Percentiles rank a stretch among this genome's conserved stretches.
Evolutionary conservation across 1,139 yeast genomes (phyloP).

Genomic region (Magnusiomyces paraingens): DNA sequence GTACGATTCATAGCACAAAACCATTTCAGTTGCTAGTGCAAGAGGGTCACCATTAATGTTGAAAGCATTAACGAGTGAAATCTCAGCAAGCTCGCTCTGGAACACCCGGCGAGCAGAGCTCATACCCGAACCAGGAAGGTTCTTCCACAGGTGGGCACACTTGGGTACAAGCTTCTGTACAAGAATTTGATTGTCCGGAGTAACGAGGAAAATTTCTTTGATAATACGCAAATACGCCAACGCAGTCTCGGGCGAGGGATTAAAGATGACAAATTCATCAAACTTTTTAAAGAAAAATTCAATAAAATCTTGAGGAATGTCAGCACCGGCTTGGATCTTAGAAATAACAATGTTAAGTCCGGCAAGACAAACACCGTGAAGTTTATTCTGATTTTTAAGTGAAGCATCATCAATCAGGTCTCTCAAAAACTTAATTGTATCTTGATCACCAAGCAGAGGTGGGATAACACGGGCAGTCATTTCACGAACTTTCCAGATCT

Average conservation of each 20-base stretch:
- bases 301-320: slow-evolving; percentile 17
- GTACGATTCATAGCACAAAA: slow-evolving; percentile 24
- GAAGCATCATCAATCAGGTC: slow-evolving; percentile 19
- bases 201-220: slow-evolving; percentile 9
- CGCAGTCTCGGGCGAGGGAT: slow-evolving; percentile 33
- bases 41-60: neutral
- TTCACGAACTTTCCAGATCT: slow-evolving; percentile 78
- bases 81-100: slow-evolving; percentile 15
- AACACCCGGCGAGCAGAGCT: slow-evolving; percentile 7
- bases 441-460: slow-evolving; percentile 38
- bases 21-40: slow-evolving; percentile 9
- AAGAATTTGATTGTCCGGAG: neutral
- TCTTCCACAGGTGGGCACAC: slow-evolving; percentile 5
- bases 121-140: neutral
- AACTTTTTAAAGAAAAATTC: slow-evolving; percentile 19
- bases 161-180: slow-evolving; percentile 8
- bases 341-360: slow-evolving; percentile 20
- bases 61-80: slow-evolving; percentile 7
- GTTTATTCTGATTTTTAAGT: slow-evolving; percentile 37
- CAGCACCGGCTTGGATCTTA: slow-evolving; percentile 2
- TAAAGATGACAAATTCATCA: slow-evolving; percentile 26
- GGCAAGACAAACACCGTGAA: slow-evolving; percentile 56
- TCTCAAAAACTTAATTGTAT: slow-evolving; percentile 24
- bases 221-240: slow-evolving; percentile 37
- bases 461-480: slow-evolving; percentile 71